Percentiles rank a stretch among this genome's conserved stretches.
Evolutionary conservation across 768 basidiomycete genomes (phyloP).

Genomic region (Candolleomyces aberdarensis): DNA sequence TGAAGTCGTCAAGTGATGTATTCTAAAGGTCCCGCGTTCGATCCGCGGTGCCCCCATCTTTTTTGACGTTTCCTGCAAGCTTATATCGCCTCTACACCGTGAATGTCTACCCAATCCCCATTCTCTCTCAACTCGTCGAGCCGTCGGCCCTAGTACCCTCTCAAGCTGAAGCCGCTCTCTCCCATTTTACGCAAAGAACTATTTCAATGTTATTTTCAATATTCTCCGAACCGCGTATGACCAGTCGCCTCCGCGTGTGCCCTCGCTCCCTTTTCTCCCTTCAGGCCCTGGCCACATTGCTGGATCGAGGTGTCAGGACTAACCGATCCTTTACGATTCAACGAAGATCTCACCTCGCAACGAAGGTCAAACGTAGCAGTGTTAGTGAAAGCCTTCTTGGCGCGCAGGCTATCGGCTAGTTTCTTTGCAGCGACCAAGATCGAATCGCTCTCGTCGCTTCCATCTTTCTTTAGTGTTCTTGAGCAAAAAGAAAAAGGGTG

Average conservation of each 20-base stretch:
- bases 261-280: slow-evolving; percentile 92
- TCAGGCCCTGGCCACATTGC: slow-evolving; percentile 82
- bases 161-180: too few species aligned
- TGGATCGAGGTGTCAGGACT: slow-evolving; percentile 22
- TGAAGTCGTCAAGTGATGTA: slow-evolving; percentile 41
- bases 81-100: too few species aligned
- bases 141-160: too few species aligned
- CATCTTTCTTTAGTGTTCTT: slow-evolving; percentile 21
- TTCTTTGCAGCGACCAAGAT: slow-evolving; percentile 63
- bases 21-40: slow-evolving; percentile 79
- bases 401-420: slow-evolving; percentile 69
- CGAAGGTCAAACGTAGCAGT: slow-evolving; percentile 88
- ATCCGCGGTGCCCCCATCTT: slow-evolving; percentile 70
- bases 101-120: too few species aligned
- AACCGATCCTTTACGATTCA: slow-evolving; percentile 1
- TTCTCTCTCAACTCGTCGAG: too few species aligned
- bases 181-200: not conserved
- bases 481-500: not conserved
- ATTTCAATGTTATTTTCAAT: slow-evolving; percentile 27
- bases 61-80: slow-evolving; percentile 16
- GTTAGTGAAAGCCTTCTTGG: slow-evolving; percentile 85
- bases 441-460: slow-evolving; percentile 43
- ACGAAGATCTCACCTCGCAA: slow-evolving; percentile 62
- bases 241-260: slow-evolving; percentile 86
- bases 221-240: slow-evolving; percentile 83